Evolutionary conservation across 2,329 filamentous ascomycete species (phyloP), one percentile per base, ranked within the genome.

Genomic region (Ophiocordyceps camponoti-leonardi): DNA sequence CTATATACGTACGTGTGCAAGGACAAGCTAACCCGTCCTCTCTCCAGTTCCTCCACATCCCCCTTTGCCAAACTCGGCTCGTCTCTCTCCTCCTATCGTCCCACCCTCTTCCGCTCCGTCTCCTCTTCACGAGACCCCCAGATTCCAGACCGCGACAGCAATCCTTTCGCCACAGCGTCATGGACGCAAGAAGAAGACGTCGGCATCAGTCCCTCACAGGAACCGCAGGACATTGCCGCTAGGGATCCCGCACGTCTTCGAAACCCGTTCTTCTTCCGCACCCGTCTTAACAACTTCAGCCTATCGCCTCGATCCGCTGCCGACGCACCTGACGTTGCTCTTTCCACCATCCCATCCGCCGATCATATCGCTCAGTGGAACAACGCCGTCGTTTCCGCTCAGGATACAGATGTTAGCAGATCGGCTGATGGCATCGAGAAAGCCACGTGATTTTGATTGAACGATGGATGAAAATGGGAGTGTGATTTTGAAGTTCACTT

Each of bases 251-350:
- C 30, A 11, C 26, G 19, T 6, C 39, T 19, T 19, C 44, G 42
- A 19, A 63, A 61, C 46, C 59, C 60, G 18, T 62, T 63, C 35
- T 53, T 55, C 40, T 61, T 63, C 52, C 57, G 58, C 43, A 62
- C 59, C n/a, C 53, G 50, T 18, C 48, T 60, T 49, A 53, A 56
- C 46, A 53, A 56, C 47, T 46, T 62, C 4, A 44, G 35, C 10
- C 35, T 39, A 19, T 18, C 35, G 18, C 11, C 18, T 39, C 35
- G 35, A 19, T 5, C 35, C 5, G 16, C 35, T 7, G n/a, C 31
- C 31, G 31, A 33, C 42, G 12, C 16, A 13, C 26, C 30, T 11
- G 20, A 28, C 20, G 1, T 39, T 11, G n/a, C 18, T 20, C 35
- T 39, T 39, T 18, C 8, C 10, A n/a, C 35, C 18, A 7, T 39